Conservation (phyloP, 495 filamentous ascomycete genomes). For the Xylaria nigripes region DNA sequence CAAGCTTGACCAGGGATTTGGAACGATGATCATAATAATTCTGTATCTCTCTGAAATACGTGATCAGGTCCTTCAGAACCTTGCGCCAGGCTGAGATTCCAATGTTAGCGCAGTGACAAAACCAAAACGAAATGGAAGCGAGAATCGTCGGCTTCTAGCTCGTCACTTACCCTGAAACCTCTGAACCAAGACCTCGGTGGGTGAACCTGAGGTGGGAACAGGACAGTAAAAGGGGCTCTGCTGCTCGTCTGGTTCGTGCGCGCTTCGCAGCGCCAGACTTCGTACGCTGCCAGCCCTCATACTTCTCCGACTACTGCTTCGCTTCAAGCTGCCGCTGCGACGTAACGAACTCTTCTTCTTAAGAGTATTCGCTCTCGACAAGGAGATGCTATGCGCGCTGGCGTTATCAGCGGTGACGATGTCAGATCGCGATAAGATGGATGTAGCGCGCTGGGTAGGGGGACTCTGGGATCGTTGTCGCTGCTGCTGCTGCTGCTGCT, state of each 20-base stretch:
- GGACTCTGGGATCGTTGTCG: constrained; percentile 13
- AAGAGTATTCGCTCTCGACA: constrained; percentile 68
- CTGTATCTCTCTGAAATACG: constrained; percentile 91
- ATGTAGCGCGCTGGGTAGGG: constrained; percentile 42
- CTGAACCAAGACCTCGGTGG: constrained; percentile 81
- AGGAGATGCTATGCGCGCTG: constrained; percentile 28
- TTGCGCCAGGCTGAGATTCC: constrained; percentile 73
- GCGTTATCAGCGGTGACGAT: constrained; percentile 34
- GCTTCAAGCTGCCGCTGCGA: constrained; percentile 63
- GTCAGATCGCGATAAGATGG: constrained; percentile 39
- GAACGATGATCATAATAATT: constrained; percentile 78
- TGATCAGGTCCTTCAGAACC: constrained; percentile 86
- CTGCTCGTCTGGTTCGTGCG: constrained; percentile 55
- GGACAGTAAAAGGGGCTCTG: constrained; percentile 85
- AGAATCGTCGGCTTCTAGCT: not conserved
- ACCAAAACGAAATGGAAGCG: not conserved
- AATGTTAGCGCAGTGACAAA: not conserved
- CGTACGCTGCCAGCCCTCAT: constrained; percentile 75
- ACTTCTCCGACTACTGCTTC: constrained; percentile 66
- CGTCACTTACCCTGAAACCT: constrained; percentile 75
- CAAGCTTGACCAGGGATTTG: constrained; percentile 74
- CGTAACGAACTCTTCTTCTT: constrained; percentile 78
- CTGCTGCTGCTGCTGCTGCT: constrained; percentile 12
- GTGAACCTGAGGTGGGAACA: constrained; percentile 76
- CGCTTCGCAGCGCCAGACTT: constrained; percentile 58